A percentile compares a stretch with the other conserved stretches of the same genome.
These are phyloP conservation scores for Kingdonia uniflora DNA, from an alignment of 164 flowering plant genomes.

Conservation along the genomic window DNA sequence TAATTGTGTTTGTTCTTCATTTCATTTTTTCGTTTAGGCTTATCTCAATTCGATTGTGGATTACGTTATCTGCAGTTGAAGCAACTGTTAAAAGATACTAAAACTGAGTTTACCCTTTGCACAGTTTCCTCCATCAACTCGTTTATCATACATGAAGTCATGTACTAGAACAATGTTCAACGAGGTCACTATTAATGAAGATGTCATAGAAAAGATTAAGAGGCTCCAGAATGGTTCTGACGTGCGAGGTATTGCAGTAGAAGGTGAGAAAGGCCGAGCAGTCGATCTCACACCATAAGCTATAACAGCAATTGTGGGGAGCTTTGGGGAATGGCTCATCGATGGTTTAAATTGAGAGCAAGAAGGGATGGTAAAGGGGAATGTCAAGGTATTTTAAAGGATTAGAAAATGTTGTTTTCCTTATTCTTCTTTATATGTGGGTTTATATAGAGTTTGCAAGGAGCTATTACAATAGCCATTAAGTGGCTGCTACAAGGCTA, in stretches of 20 bases:
- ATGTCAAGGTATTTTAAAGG: conserved; percentile 19
- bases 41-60: too few species aligned
- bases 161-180: conserved; percentile 25
- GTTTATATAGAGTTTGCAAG: too few species aligned
- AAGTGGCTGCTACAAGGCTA: too few species aligned
- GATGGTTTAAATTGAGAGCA: conserved; percentile 25
- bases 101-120: conserved; percentile 9
- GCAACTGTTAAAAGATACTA: conserved; percentile 3
- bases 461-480: too few species aligned
- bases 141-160: neutral
- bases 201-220: conserved; percentile 40
- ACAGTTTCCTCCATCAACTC: neutral
- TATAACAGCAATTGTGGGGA: conserved; percentile 74
- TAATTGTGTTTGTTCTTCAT: too few species aligned
- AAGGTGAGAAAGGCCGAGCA: conserved; percentile 68
- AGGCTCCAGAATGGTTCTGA: conserved; percentile 92
- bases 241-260: conserved; percentile 80
- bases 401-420: too few species aligned
- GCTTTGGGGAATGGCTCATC: conserved; percentile 81
- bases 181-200: conserved; percentile 47
- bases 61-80: too few species aligned
- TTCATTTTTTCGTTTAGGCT: too few species aligned
- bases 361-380: conserved; percentile 1
- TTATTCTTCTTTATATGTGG: too few species aligned
- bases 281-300: conserved; percentile 76